Base-by-base conservation (phyloP, 352 stramenopile genomes). In the Globisporangium rhizosaccharum region DNA sequence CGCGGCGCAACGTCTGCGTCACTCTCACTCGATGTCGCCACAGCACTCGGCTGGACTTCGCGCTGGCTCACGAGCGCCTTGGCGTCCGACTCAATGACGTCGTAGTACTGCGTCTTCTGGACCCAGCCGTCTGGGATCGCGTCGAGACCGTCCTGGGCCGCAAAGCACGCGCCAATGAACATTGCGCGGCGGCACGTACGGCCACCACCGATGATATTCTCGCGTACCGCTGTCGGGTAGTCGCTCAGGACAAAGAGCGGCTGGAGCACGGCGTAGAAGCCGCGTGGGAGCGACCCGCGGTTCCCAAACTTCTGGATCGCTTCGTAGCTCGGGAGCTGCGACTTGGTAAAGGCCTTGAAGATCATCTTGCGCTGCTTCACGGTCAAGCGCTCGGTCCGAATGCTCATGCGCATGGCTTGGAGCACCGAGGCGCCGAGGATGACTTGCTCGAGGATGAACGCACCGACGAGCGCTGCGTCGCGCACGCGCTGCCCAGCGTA, bases 311-410 rank as follows among this genome's bases (percentile, higher is more conserved):
- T 88, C 63, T 92, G 82, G 56, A 92, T 90, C 25, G 80, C 82
- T 41, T 92, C 76, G 65, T 92, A 90, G 56, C 78, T 89, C 9
- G 82, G 77, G 23, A 90, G 67, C 58, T 91, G 79, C 17, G 79
- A 89, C 67, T 92, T 90, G 53, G 82, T 92, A 59, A 92, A 92
- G 28, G 82, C 80, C 61, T 92, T 92, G 57, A 90, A 92, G 59
- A 92, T 90, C 20, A 88, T 79, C 59, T 90, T 92, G 50, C 82
- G 79, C 62, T 92, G 82, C 71, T 88, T 88, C 52, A 90, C 78
- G 30, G 76, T 92, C 14, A 92, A 71, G 2, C 79, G 72, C 48
- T 92, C 82, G 7, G 79, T 90, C 28, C 82, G 82, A 55, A 92
- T 92, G 55, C 79, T 89, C 80, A 89, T 89, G 54, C 82, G 79